A percentile compares a stretch with the other conserved stretches of the same genome.
Conservation (phyloP, 1,284 basidiomycete genomes). For the Boletellus deceptivus region DNA sequence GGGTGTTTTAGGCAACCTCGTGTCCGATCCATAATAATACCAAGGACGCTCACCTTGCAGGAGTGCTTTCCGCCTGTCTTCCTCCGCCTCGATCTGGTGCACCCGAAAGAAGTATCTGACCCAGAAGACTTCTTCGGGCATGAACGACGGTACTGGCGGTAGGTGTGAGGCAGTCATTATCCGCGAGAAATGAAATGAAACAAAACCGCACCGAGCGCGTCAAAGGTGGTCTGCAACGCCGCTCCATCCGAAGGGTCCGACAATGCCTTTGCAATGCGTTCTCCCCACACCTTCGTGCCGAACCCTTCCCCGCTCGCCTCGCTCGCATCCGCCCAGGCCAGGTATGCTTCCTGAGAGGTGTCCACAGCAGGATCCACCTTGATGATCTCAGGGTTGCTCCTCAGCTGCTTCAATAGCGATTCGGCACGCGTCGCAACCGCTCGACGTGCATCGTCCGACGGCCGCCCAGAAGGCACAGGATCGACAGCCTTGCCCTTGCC, state of each 20-base stretch:
- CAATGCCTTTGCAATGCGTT: slow-evolving; percentile 50
- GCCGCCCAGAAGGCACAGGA: slow-evolving; percentile 33
- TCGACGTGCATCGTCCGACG: slow-evolving; percentile 43
- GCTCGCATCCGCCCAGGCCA: slow-evolving; percentile 52
- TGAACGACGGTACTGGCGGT: slow-evolving; percentile 62
- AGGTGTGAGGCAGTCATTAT: slow-evolving; percentile 3
- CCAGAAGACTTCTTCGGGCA: slow-evolving; percentile 81
- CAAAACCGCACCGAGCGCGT: slow-evolving; percentile 55
- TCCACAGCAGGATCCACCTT: slow-evolving; percentile 74
- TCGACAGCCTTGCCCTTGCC: slow-evolving; percentile 44
- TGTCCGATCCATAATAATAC: neutral
- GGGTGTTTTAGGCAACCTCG: slow-evolving; percentile 6
- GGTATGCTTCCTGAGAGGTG: slow-evolving; percentile 55
- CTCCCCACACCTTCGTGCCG: slow-evolving; percentile 58
- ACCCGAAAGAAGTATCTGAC: slow-evolving; percentile 89
- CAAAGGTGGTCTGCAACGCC: slow-evolving; percentile 56
- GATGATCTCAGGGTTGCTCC: slow-evolving; percentile 74
- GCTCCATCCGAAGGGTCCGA: slow-evolving; percentile 53
- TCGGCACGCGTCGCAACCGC: slow-evolving; percentile 76
- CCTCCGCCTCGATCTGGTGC: slow-evolving; percentile 81
- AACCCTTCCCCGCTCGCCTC: slow-evolving; percentile 53
- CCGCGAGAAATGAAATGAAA: neutral
- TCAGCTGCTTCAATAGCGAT: slow-evolving; percentile 70
- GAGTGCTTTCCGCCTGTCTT: slow-evolving; percentile 77
- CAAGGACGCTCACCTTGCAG: slow-evolving; percentile 59